Conservation (phyloP, 345 rosid species). For the Microcos paniculata region DNA sequence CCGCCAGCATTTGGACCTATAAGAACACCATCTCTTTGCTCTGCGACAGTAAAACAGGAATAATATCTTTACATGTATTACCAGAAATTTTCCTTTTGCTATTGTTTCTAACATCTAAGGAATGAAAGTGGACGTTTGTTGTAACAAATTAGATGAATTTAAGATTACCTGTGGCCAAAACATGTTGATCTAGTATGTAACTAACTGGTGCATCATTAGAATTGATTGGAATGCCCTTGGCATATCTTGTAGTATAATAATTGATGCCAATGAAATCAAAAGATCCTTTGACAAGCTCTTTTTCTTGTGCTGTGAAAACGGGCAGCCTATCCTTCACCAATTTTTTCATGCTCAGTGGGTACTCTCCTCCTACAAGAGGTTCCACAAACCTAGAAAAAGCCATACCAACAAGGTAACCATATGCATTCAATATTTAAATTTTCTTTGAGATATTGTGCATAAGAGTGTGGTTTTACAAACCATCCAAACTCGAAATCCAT, state of each 20-base stretch:
- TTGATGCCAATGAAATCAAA: constrained; percentile 51
- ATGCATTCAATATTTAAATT: no score
- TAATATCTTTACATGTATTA: background rate
- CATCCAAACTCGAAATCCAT: constrained; percentile 46
- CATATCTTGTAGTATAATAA: constrained; percentile 40
- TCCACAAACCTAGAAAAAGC: constrained; percentile 36
- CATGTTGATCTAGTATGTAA: constrained; percentile 13
- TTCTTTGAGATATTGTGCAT: background rate
- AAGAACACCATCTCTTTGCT: constrained; percentile 22
- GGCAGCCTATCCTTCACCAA: constrained; percentile 45
- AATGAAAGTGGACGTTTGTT: background rate
- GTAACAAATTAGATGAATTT: background rate
- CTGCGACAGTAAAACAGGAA: constrained; percentile 17
- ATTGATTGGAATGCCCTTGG: constrained; percentile 22
- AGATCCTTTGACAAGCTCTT: constrained; percentile 33
- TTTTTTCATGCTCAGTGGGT: constrained; percentile 41
- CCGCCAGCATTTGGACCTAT: constrained; percentile 45
- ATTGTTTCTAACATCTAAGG: background rate
- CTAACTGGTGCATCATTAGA: constrained; percentile 12
- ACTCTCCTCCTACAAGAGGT: constrained; percentile 44
- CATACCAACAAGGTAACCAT: background rate
- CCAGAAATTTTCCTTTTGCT: background rate
- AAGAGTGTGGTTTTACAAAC: constrained; percentile 16
- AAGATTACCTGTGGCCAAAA: constrained; percentile 13
- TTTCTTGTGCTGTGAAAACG: constrained; percentile 33